Evolutionary conservation across 768 basidiomycete genomes (phyloP).

Genomic region (Tulasnella sp.): DNA sequence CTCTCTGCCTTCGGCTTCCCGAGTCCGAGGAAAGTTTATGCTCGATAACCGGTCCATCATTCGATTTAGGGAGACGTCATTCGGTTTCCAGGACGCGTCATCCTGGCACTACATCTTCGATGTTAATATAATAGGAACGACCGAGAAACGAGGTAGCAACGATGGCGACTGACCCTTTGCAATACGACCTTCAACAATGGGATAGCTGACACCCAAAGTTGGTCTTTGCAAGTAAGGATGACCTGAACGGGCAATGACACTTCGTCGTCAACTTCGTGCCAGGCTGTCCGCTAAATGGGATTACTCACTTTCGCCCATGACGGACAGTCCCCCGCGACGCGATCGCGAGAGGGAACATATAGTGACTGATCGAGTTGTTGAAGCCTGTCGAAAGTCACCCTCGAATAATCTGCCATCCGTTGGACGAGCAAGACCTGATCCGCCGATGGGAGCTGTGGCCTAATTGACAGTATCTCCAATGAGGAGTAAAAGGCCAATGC

Average conservation of each 20-base stretch:
- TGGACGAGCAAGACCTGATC: not conserved
- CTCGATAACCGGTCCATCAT: conserved; percentile 1
- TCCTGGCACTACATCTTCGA: not conserved
- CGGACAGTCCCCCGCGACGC: not conserved
- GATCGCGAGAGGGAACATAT: not conserved
- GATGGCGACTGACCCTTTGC: not conserved
- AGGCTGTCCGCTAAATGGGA: not conserved
- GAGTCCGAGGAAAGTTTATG: not conserved
- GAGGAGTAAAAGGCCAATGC: not conserved
- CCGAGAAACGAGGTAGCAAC: not conserved
- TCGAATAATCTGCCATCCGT: not conserved
- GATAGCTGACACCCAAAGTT: conserved; percentile 9
- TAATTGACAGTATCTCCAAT: not conserved
- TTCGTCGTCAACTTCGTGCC: too few relatives aligned
- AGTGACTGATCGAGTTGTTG: not conserved
- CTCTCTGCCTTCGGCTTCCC: not conserved
- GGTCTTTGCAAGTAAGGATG: conserved; percentile 5
- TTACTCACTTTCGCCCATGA: conserved; percentile 7
- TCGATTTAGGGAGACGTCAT: not conserved
- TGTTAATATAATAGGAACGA: not conserved
- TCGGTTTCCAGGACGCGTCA: conserved; percentile 1
- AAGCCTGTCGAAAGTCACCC: not conserved
- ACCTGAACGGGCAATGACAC: not conserved
- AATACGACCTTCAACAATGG: not conserved
- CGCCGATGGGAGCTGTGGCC: not conserved